A percentile compares a stretch with the other conserved stretches of the same genome.
Evolutionary conservation across 805 yeast genomes (phyloP).

Genomic region (Candida endomychidarum): DNA sequence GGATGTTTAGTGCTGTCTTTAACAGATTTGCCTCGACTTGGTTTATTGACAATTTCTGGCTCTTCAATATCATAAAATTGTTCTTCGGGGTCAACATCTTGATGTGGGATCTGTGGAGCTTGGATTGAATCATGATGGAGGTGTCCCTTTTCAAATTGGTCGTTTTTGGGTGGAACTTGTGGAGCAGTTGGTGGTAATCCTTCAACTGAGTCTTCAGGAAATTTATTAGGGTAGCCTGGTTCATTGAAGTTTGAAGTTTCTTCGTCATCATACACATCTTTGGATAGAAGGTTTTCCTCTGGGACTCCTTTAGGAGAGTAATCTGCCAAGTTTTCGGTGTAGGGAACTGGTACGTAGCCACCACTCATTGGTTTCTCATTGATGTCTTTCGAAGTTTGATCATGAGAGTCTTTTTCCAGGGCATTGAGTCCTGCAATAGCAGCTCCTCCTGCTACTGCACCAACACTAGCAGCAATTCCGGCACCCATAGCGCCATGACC

Average conservation of each 20-base stretch:
- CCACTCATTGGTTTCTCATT: not conserved
- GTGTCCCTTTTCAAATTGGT: slow-evolving; percentile 1
- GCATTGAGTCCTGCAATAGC: no score
- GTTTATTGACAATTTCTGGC: slow-evolving; percentile 31
- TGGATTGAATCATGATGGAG: slow-evolving; percentile 2
- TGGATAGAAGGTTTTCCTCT: slow-evolving; percentile 6
- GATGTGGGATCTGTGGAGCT: slow-evolving; percentile 2
- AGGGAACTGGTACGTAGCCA: slow-evolving; percentile 9
- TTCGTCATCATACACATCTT: slow-evolving; percentile 17
- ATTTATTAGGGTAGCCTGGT: slow-evolving; percentile 8
- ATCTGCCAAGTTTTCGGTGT: slow-evolving; percentile 2
- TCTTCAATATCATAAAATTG: slow-evolving; percentile 41
- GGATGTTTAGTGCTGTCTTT: slow-evolving; percentile 27
- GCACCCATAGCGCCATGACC: no score
- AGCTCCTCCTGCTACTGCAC: no score
- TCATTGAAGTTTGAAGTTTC: slow-evolving; percentile 8
- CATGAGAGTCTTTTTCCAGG: not conserved
- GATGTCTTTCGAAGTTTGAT: not conserved
- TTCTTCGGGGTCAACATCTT: slow-evolving; percentile 19
- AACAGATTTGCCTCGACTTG: slow-evolving; percentile 35
- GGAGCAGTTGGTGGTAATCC: slow-evolving; percentile 3
- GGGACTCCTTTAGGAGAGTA: slow-evolving; percentile 7
- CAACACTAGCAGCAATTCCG: no score
- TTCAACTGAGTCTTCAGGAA: slow-evolving; percentile 7
- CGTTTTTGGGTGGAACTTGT: not conserved